Evolutionary conservation across 2,329 filamentous ascomycete genomes (phyloP).

Genomic region (Ascochyta koolunga): DNA sequence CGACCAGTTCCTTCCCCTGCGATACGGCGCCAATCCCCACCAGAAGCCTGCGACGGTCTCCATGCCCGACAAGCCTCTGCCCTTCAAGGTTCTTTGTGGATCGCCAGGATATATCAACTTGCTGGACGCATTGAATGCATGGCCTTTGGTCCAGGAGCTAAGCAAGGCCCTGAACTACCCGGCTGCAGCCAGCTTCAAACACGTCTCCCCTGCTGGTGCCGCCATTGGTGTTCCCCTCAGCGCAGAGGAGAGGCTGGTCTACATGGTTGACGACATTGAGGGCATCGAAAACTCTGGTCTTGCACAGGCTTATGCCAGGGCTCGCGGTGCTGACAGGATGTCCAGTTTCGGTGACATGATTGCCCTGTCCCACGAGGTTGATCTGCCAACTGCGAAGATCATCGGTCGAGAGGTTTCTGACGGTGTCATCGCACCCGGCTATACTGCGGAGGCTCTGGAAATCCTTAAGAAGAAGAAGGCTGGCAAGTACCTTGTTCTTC

Average conservation of each 20-base stretch:
- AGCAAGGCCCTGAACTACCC: slow-evolving; percentile 85
- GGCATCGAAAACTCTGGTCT: slow-evolving; percentile 85
- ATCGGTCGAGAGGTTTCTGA: slow-evolving; percentile 98
- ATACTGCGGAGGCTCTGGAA: slow-evolving; percentile 81
- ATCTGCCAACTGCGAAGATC: slow-evolving; percentile 93
- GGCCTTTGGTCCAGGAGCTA: slow-evolving; percentile 95
- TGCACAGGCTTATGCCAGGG: slow-evolving; percentile 94
- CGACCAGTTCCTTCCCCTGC: slow-evolving; percentile 79
- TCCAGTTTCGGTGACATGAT: slow-evolving; percentile 98
- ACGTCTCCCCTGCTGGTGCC: slow-evolving; percentile 94
- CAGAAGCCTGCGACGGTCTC: slow-evolving; percentile 95
- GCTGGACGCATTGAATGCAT: slow-evolving; percentile 93
- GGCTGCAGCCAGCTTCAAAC: slow-evolving; percentile 95
- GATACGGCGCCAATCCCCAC: slow-evolving; percentile 97
- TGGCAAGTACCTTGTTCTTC: slow-evolving; percentile 92
- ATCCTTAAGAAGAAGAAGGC: slow-evolving; percentile 98
- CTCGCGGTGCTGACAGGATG: slow-evolving; percentile 96
- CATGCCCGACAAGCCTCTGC: slow-evolving; percentile 72
- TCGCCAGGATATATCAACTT: slow-evolving; percentile 97
- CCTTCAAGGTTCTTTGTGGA: slow-evolving; percentile 93
- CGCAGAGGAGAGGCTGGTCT: slow-evolving; percentile 91
- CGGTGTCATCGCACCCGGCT: slow-evolving; percentile 90
- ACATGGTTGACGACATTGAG: slow-evolving; percentile 95
- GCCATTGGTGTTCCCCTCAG: slow-evolving; percentile 89
- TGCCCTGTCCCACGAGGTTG: slow-evolving; percentile 87